Evolutionary conservation across 1,284 basidiomycete genomes (phyloP), one percentile per base, ranked within the genome.

Genomic region (Ustilago xerochloae): DNA sequence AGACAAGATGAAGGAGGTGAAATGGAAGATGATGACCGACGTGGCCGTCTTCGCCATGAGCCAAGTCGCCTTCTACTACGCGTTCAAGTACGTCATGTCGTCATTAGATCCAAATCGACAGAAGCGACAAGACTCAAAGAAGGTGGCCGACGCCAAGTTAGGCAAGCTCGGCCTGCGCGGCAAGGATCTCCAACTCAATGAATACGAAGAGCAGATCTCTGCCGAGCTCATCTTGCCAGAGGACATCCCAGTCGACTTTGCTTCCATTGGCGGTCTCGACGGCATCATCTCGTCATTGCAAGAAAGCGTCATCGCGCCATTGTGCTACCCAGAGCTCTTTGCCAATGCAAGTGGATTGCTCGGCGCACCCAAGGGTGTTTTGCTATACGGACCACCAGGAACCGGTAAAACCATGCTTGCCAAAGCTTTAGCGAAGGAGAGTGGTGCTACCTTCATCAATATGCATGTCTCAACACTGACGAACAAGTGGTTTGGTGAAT

Each of bases 221-320:
- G 85, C 85, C 41, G 87, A 88, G 74, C 86, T 88, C 55, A 86
- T 88, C 66, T 85, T 87, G 12, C 85, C 87, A 16, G 79, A 84
- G n/a, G 85, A 86, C 48, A 87, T 88, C 56, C 85, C 85, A 32
- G 86, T 87, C 28, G 86, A 86, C 30, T 88, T 88, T 55, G 86
- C 86, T 50, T 89, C 84, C 87, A 91, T 99, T 63, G 97, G 96
- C n/a, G 97, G 97, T 6, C 88, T 99, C 26, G 97, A 99, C 53
- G 87, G 90, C 35, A 97, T 98, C 80, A 92, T 99, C 69, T 89
- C 90, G 22, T 93, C 91, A 32, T 88, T 99, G 56, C 90, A 93
- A 59, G 96, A 99, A 87, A 94, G 94, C 64, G 91, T 99, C 69
- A 98, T 99, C 81, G 97, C 94, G 82, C 97, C 96, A 2, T 89